Conservation (phyloP, 768 basidiomycete genomes). For the Fomitopsis pulvina region DNA sequence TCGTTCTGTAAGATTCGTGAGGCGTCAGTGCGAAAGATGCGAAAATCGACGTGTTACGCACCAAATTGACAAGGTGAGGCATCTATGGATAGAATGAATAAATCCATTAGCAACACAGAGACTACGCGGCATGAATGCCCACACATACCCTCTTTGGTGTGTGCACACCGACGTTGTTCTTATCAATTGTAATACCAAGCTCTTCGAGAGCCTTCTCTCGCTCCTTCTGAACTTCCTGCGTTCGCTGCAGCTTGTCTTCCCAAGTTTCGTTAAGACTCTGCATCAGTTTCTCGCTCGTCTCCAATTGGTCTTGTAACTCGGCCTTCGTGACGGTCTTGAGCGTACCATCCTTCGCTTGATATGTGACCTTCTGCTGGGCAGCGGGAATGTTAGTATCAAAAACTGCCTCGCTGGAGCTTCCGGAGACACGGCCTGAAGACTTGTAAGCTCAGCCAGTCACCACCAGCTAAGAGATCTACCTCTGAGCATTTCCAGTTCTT, state of each 20-base stretch:
- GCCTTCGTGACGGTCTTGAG: conserved; percentile 96
- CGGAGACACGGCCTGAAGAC: conserved; percentile 63
- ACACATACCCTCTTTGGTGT: conserved; percentile 90
- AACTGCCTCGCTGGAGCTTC: conserved; percentile 59
- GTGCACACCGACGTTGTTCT: conserved; percentile 93
- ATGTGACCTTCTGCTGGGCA: conserved; percentile 93
- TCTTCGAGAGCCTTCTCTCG: conserved; percentile 97
- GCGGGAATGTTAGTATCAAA: conserved; percentile 89
- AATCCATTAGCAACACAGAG: neutral
- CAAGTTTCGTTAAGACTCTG: conserved; percentile 90
- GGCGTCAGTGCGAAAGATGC: neutral
- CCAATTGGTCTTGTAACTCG: conserved; percentile 95
- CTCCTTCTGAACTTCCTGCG: conserved; percentile 93
- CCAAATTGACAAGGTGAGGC: conserved; percentile 91
- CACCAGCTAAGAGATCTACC: conserved; percentile 34
- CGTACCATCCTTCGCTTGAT: conserved; percentile 87
- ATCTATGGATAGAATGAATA: conserved; percentile 41
- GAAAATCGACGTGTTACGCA: conserved; percentile 34
- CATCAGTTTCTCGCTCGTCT: conserved; percentile 93
- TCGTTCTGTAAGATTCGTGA: conserved; percentile 50
- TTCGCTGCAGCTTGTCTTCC: conserved; percentile 90
- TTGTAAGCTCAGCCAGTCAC: conserved; percentile 11
- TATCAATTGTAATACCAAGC: conserved; percentile 95
- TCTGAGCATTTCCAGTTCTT: conserved; percentile 91
- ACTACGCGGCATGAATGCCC: neutral